These are phyloP conservation scores for Ophiostoma australiae DNA, from an alignment of 2,329 filamentous ascomycete species.

Conservation along the genomic window DNA sequence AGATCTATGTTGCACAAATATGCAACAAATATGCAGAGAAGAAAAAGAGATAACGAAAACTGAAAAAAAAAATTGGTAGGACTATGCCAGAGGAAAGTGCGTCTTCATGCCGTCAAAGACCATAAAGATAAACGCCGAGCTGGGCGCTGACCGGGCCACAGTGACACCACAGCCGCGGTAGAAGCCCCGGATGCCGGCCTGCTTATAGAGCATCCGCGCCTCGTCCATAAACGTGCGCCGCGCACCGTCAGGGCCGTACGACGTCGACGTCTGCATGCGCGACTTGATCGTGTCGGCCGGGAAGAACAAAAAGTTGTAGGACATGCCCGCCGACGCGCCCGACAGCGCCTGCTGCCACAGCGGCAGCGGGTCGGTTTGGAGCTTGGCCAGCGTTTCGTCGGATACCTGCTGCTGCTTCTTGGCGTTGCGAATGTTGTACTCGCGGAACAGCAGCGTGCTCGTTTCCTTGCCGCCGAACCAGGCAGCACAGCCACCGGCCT, in stretches of 20 bases:
- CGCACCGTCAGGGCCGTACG: slow-evolving; percentile 41
- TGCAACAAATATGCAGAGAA: slow-evolving; percentile 3
- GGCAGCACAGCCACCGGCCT: slow-evolving; percentile 85
- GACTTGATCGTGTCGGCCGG: slow-evolving; percentile 97
- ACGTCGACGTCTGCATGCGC: slow-evolving; percentile 84
- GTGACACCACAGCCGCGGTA: slow-evolving; percentile 96
- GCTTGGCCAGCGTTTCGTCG: slow-evolving; percentile 38
- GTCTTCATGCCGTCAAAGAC: slow-evolving; percentile 83
- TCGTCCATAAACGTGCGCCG: slow-evolving; percentile 66
- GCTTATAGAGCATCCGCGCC: slow-evolving; percentile 67
- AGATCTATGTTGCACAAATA: not conserved
- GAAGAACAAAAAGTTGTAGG: slow-evolving; percentile 96
- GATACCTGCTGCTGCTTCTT: slow-evolving; percentile 20
- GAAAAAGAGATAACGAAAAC: not conserved
- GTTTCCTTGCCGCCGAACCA: slow-evolving; percentile 95
- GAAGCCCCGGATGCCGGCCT: slow-evolving; percentile 75
- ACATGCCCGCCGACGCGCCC: slow-evolving; percentile 82
- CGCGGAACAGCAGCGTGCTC: slow-evolving; percentile 64
- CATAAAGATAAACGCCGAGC: slow-evolving; percentile 97
- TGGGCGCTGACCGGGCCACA: slow-evolving; percentile 78
- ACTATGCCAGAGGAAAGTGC: slow-evolving; percentile 50
- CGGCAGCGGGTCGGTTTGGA: slow-evolving; percentile 55
- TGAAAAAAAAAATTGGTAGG: not conserved
- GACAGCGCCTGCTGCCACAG: slow-evolving; percentile 83
- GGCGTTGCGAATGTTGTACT: slow-evolving; percentile 45